Base-by-base conservation (phyloP, 768 basidiomycete genomes). In the Kwoniella bestiolae region DNA sequence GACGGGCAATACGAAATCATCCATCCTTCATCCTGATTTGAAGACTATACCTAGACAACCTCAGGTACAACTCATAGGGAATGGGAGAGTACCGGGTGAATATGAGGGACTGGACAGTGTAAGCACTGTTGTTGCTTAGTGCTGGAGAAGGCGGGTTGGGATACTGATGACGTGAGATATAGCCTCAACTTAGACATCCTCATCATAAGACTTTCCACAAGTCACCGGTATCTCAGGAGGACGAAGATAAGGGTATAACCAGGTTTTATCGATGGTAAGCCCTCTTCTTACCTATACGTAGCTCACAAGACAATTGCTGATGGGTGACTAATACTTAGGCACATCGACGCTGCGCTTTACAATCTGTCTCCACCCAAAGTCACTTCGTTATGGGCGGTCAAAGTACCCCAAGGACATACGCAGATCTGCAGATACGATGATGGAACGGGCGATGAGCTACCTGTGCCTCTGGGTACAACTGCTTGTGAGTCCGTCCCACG, bases 31-130 rank as follows among this genome's bases (percentile, higher is more conserved):
- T 76, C 90, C 91, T 0, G 90, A 93, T 78, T 86, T 94, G 73
- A 94, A 92, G 84, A 93, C 91, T 41, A 91, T 95, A 66, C 91
- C 93, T 0, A 86, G 89, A 25, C 88, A 90, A 1, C 91, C 91
- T 1, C 91, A 94, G 76, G 93, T 95, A 1, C 93, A 95, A 79
- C 87, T 94, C 59, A 94, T 94, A 75, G 92, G 92, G 7, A 93
- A 94, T 74, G 92, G 93, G 6, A 86, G 82, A 0, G 88, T 92
- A 11, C 88, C 88, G 73, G 82, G 68, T 5, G 46, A 90, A 77
- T 89, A 92, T 83, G 90, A 91, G 79, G 91, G 91, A 8, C 85
- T 93, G 23, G 86, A 87, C 0, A 85, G 87, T 68, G 81, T 79
- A 34, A 61, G 78, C 69, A 14, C n/a, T n/a, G n/a, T n/a, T n/a